Evolutionary conservation across 148 eudicot genomes (phyloP).

Genomic region (Silene conica): DNA sequence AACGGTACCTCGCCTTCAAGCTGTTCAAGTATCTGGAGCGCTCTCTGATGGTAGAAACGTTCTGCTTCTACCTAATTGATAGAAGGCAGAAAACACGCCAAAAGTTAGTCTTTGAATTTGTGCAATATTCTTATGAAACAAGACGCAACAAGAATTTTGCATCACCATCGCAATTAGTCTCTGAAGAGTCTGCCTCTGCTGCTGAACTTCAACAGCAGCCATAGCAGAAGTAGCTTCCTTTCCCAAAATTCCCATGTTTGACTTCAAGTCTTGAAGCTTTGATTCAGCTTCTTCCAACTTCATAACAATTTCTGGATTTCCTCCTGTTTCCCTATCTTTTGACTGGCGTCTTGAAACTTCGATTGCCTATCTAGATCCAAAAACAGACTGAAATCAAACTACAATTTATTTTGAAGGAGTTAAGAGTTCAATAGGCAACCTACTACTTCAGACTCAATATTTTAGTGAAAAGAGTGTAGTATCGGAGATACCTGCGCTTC

Average conservation of each 20-base stretch:
- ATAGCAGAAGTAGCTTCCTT: conserved; percentile 97
- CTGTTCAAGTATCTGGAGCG: too few species aligned
- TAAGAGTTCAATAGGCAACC: not conserved
- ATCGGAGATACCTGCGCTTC: too few species aligned
- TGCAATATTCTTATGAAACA: not conserved
- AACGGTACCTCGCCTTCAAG: too few species aligned
- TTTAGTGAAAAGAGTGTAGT: too few species aligned
- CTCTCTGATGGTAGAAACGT: too few species aligned
- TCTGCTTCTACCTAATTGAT: too few species aligned
- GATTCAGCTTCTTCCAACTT: conserved; percentile 84
- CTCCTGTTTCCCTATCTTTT: conserved; percentile 70
- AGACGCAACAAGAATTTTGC: too few species aligned
- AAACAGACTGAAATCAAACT: conserved; percentile 23
- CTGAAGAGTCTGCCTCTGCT: too few species aligned
- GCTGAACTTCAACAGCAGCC: conserved; percentile 99
- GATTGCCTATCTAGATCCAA: conserved; percentile 83
- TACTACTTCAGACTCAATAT: not conserved
- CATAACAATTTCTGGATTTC: conserved; percentile 67
- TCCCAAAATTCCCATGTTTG: conserved; percentile 71
- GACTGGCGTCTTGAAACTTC: conserved; percentile 90
- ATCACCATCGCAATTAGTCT: too few species aligned
- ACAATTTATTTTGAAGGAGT: conserved; percentile 14
- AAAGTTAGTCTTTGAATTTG: too few species aligned
- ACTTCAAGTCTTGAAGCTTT: conserved; percentile 79
- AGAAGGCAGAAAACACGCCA: too few species aligned